phyloP scores from a whole-genome alignment of 148 eudicot genomes.

The Nepenthes mirabilis region DNA sequence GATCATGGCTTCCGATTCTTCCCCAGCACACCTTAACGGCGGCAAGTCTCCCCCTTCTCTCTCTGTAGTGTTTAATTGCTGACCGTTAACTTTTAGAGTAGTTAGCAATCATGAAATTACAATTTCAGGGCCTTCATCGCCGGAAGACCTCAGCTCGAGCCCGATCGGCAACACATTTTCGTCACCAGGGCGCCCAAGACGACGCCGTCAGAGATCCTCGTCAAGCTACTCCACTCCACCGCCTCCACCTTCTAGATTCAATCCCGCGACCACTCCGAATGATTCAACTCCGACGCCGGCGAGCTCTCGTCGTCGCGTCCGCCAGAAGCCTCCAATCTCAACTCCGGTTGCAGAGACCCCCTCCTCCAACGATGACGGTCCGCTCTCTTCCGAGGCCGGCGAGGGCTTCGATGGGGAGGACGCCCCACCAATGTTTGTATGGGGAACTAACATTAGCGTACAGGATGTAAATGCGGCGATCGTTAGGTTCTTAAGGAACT shows the following conservation, averaged over 20 bases:
- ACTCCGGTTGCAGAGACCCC: slow-evolving; percentile 29
- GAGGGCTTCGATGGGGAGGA: slow-evolving; percentile 53
- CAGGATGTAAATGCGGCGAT: slow-evolving; percentile 82
- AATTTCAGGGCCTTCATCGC: slow-evolving; percentile 64
- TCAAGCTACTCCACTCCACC: slow-evolving; percentile 19
- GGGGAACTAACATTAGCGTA: slow-evolving; percentile 96
- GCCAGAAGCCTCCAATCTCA: slow-evolving; percentile 11
- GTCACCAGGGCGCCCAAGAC: slow-evolving; percentile 11
- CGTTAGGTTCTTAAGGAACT: slow-evolving; percentile 69
- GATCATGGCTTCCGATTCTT: slow-evolving; percentile 67
- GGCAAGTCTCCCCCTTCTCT: slow-evolving; percentile 22
- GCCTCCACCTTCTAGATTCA: slow-evolving; percentile 10
- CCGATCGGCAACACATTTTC: slow-evolving; percentile 74
- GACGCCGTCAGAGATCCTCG: slow-evolving; percentile 26
- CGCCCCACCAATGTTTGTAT: slow-evolving; percentile 77
- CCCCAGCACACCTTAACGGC: slow-evolving; percentile 28
- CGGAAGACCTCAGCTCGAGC: slow-evolving; percentile 59
- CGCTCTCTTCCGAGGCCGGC: slow-evolving; percentile 66
- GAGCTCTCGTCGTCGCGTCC: slow-evolving; percentile 10
- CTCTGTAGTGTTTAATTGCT: not conserved
- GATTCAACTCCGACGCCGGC: slow-evolving; percentile 25
- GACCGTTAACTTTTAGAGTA: not conserved
- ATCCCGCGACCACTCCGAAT: slow-evolving; percentile 11
- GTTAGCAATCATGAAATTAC: not conserved
- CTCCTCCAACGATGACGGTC: slow-evolving; percentile 25